Percentiles rank a stretch among this genome's conserved stretches.
These are phyloP conservation scores for Cercophora samala DNA, from an alignment of 495 filamentous ascomycete species.

Conservation along the genomic window DNA sequence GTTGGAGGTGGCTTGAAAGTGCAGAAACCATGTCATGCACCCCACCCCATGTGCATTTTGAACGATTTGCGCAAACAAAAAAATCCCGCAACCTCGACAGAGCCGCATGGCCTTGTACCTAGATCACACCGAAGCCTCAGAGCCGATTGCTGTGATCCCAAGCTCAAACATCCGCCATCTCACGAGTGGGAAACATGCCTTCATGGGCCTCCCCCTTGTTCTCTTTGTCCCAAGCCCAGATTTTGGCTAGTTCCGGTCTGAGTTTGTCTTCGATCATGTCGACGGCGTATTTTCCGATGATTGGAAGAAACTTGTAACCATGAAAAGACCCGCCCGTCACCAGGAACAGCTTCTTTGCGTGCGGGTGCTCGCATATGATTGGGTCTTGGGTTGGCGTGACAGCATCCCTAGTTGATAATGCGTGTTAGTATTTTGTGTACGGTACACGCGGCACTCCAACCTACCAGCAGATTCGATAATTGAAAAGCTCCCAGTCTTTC, in stretches of 20 bases:
- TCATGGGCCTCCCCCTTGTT: background rate
- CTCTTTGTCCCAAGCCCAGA: conserved; percentile 51
- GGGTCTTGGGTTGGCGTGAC: conserved; percentile 47
- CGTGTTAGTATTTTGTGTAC: background rate
- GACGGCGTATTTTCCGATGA: conserved; percentile 54
- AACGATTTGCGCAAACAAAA: background rate
- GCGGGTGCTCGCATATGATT: conserved; percentile 52
- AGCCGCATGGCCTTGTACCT: background rate
- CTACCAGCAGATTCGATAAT: conserved; percentile 38
- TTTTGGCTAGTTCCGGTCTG: conserved; percentile 35
- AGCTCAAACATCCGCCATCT: background rate
- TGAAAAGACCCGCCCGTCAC: conserved; percentile 44
- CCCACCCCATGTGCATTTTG: background rate
- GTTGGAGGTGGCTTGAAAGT: background rate
- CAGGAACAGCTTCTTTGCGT: conserved; percentile 40
- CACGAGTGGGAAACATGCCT: background rate
- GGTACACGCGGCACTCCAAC: background rate
- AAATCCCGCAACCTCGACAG: background rate
- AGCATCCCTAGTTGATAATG: conserved; percentile 24
- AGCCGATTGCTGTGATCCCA: background rate
- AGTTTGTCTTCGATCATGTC: conserved; percentile 52
- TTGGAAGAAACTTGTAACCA: conserved; percentile 56
- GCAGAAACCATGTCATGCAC: background rate
- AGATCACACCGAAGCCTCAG: background rate
- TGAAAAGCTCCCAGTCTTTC: conserved; percentile 17